A percentile compares a stretch with the other conserved stretches of the same genome.
Evolutionary conservation across 192 early-diverging fungal species (phyloP).

Genomic region (Cetraspora pellucida): DNA sequence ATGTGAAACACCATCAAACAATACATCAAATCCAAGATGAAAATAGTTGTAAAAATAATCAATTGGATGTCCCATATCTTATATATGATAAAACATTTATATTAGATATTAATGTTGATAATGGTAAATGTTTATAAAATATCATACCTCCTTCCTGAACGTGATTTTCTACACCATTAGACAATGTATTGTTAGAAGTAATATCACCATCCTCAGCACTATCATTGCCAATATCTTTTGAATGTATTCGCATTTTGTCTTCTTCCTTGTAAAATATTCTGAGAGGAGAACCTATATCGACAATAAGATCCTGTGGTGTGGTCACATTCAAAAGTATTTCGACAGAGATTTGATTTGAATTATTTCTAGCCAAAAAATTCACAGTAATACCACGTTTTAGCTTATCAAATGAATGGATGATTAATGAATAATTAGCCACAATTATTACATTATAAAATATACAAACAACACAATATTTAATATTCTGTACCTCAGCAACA

Average conservation of each 20-base stretch:
- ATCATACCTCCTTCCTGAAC: constrained; percentile 6
- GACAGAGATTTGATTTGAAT: constrained; percentile 1
- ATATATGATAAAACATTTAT: background rate
- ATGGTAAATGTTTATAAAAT: background rate
- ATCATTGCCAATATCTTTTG: constrained; percentile 40
- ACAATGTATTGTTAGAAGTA: background rate
- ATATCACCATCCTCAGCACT: constrained; percentile 31
- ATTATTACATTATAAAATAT: too few relatives aligned
- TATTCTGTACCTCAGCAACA: constrained; percentile 49
- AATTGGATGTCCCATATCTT: constrained; percentile 48
- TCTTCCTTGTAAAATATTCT: constrained; percentile 67
- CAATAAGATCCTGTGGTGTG: constrained; percentile 70
- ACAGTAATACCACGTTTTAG: constrained; percentile 25
- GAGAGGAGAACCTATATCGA: constrained; percentile 68
- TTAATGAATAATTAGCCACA: too few relatives aligned
- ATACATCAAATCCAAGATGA: constrained; percentile 69
- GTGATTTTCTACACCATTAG: background rate
- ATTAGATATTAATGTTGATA: background rate
- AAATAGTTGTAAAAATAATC: constrained; percentile 84
- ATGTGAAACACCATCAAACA: constrained; percentile 69
- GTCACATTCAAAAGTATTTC: constrained; percentile 53
- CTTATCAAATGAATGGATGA: background rate
- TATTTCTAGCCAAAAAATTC: constrained; percentile 20
- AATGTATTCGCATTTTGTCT: constrained; percentile 75
- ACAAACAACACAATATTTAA: background rate